Conservation (phyloP, 176 grass and related monocot genomes). For the Typha latifolia region DNA sequence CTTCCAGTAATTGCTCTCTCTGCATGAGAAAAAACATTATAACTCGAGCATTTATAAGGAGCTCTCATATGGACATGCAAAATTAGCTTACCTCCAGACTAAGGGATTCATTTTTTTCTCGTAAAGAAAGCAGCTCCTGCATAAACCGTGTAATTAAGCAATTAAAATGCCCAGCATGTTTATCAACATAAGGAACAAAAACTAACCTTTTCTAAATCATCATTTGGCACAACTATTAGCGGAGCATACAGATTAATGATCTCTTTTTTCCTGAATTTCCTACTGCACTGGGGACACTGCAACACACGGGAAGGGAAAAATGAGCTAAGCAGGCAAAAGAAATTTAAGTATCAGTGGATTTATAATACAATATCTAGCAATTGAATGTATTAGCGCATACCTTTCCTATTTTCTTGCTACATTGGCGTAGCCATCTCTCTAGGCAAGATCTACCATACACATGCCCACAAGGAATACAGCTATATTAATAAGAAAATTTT, state of each 20-base stretch:
- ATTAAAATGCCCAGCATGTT: slow-evolving; percentile 20
- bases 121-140: slow-evolving; percentile 70
- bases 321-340: slow-evolving; percentile 6
- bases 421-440: slow-evolving; percentile 63
- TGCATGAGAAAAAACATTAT: slow-evolving; percentile 26
- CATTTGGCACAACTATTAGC: slow-evolving; percentile 62
- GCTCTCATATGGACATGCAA: neutral
- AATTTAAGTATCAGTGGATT: slow-evolving; percentile 2
- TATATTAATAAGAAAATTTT: slow-evolving; percentile 22
- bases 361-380: neutral
- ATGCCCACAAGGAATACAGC: slow-evolving; percentile 97
- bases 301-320: slow-evolving; percentile 7
- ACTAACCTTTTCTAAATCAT: slow-evolving; percentile 82
- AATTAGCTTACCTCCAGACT: slow-evolving; percentile 48
- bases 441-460: slow-evolving; percentile 87
- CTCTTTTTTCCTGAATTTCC: slow-evolving; percentile 37
- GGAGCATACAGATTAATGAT: slow-evolving; percentile 92
- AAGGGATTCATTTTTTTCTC: slow-evolving; percentile 58
- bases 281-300: slow-evolving; percentile 87
- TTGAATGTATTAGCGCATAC: slow-evolving; percentile 28
- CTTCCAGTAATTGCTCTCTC: slow-evolving; percentile 49
- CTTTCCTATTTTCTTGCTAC: slow-evolving; percentile 55
- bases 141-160: slow-evolving; percentile 24
- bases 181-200: slow-evolving; percentile 14
- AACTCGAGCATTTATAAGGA: neutral